These are phyloP conservation scores for Barnettozyma botsteinii DNA, from an alignment of 805 yeast species.

Conservation along the genomic window DNA sequence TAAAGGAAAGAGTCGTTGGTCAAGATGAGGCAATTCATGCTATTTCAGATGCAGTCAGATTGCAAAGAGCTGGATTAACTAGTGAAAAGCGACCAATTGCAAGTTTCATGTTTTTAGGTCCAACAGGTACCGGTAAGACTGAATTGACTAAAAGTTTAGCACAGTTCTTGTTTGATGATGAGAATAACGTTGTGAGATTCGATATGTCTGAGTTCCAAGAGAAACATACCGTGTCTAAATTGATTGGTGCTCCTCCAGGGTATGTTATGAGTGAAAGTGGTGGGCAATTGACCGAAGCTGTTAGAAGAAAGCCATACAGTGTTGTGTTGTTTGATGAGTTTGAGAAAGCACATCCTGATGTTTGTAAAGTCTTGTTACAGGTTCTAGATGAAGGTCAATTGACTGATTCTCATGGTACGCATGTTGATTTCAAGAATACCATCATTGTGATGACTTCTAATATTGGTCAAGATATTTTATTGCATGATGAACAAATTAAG, in stretches of 20 bases:
- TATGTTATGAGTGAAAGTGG: slow-evolving; percentile 90
- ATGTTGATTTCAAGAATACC: slow-evolving; percentile 90
- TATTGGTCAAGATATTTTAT: slow-evolving; percentile 86
- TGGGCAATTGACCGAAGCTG: slow-evolving; percentile 96
- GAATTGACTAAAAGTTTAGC: slow-evolving; percentile 92
- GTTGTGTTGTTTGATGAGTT: slow-evolving; percentile 93
- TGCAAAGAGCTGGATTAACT: slow-evolving; percentile 95
- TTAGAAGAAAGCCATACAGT: slow-evolving; percentile 89
- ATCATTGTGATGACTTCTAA: slow-evolving; percentile 95
- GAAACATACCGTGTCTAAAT: slow-evolving; percentile 81
- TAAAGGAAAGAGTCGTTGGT: slow-evolving; percentile 79
- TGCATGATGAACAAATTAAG: slow-evolving; percentile 48
- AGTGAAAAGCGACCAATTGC: slow-evolving; percentile 94
- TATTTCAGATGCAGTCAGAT: slow-evolving; percentile 87
- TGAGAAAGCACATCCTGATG: slow-evolving; percentile 95
- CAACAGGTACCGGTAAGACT: slow-evolving; percentile 98
- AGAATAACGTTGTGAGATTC: slow-evolving; percentile 78
- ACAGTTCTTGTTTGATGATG: slow-evolving; percentile 86
- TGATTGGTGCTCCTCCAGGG: slow-evolving; percentile 98
- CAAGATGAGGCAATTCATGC: slow-evolving; percentile 93
- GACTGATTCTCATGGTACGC: slow-evolving; percentile 93
- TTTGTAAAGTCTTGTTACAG: slow-evolving; percentile 84
- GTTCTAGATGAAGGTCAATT: slow-evolving; percentile 93
- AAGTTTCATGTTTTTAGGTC: slow-evolving; percentile 93
- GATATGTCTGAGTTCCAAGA: slow-evolving; percentile 99